A percentile compares a stretch with the other conserved stretches of the same genome.
Conservation (phyloP, 169 alveolate genomes). For the Babesia divergens region DNA sequence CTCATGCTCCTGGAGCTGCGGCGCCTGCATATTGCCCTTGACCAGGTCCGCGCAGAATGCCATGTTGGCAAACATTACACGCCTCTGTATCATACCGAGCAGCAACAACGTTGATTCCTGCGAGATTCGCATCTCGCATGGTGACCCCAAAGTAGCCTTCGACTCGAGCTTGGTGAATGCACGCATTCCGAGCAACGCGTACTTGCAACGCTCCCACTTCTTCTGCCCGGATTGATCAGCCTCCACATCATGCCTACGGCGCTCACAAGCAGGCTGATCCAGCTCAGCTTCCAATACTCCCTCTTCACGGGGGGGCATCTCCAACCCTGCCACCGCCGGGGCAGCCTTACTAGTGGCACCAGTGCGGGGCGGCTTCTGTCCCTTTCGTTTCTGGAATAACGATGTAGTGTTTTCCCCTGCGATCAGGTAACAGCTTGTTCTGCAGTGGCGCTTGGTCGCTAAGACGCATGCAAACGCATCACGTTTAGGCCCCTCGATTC, state of each 20-base stretch:
- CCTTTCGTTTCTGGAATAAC: constrained; percentile 6
- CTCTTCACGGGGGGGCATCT: not conserved
- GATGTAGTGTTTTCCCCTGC: constrained; percentile 9
- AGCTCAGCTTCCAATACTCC: not conserved
- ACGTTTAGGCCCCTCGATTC: constrained; percentile 3
- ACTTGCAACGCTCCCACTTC: constrained; percentile 36
- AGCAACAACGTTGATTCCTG: constrained; percentile 34
- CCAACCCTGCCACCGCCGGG: not conserved
- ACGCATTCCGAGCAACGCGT: constrained; percentile 41
- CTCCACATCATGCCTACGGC: not conserved
- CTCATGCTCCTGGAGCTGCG: constrained; percentile 26
- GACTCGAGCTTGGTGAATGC: constrained; percentile 31
- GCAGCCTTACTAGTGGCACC: not conserved
- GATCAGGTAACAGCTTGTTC: not conserved
- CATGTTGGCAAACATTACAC: constrained; percentile 20
- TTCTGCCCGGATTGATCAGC: not conserved
- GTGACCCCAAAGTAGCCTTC: constrained; percentile 14
- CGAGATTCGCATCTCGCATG: constrained; percentile 39
- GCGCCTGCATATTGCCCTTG: constrained; percentile 22
- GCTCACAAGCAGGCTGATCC: not conserved
- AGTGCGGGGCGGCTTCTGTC: not conserved
- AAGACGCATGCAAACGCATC: not conserved
- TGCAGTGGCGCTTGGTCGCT: constrained; percentile 24
- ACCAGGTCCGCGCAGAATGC: constrained; percentile 20
- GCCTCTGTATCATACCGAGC: not conserved